Base-by-base conservation (phyloP, 2,329 filamentous ascomycete species). In the Fusarium sp. region DNA sequence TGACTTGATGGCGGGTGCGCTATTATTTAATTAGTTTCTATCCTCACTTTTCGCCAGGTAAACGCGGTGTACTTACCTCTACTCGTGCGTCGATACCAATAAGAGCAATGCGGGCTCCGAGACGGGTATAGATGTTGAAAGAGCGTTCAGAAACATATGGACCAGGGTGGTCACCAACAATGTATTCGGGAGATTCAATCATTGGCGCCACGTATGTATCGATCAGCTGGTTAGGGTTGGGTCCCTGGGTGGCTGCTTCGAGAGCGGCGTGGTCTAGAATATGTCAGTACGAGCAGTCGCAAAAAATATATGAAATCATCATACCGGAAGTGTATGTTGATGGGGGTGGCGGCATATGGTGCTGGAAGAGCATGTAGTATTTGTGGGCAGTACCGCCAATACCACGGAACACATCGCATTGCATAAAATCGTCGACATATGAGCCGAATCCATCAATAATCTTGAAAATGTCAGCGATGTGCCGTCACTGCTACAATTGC, bases 301-400 rank as follows among this genome's bases (percentile, higher is more conserved):
- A 31, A 15, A 15, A n/a, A 20, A 16, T 28, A 13, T 12, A 28
- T 33, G 12, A 11, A 31, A 20, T 12, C 34, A 20, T 40, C 69
- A 30, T 74, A 75, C 72, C 72, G 23, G 65, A 57, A 13, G 93
- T 97, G 77, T 91, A 97, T 1, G 94, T 97, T 31, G 92, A 94
- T 66, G 86, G 83, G 0, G 95, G 94, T 2, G 95, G 95, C 13
- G 94, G 88, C 50, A 97, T 82, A 75, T 97, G 95, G 73, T 99
- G 96, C 81, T 99, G 96, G 80, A 99, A 99, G 11, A 99, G 87
- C 86, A 98, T 88, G 78, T 99, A 99, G 80, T 98, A 98, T 80
- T 99, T 99, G 84, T 96, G 97, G 2, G 96, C 96, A 56, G 94
- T 89, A 33, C 92, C 93, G 7, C 96, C 96, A 58, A 99, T 88